These are phyloP conservation scores for Fusarium papillatum DNA, from an alignment of 2,329 filamentous ascomycete species.

Conservation along the genomic window DNA sequence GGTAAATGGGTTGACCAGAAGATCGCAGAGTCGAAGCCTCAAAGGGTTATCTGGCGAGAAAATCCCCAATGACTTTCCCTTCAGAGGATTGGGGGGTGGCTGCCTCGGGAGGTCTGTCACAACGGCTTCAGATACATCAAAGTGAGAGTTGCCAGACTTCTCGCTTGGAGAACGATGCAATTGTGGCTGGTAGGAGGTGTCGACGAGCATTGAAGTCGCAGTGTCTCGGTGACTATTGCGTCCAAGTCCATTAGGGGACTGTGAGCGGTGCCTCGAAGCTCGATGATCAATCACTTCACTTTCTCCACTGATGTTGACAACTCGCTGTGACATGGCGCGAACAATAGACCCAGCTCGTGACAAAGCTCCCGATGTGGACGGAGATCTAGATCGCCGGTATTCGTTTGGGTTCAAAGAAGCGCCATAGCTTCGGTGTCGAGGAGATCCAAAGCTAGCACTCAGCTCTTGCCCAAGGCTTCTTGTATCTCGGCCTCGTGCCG, in stretches of 20 bases:
- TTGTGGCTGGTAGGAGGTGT: slow-evolving; percentile 67
- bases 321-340: slow-evolving; percentile 93
- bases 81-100: slow-evolving; percentile 77
- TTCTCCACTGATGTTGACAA: slow-evolving; percentile 97
- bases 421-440: slow-evolving; percentile 69
- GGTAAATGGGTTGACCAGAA: slow-evolving; percentile 87
- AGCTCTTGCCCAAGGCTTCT: slow-evolving; percentile 64
- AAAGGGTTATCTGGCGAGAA: slow-evolving; percentile 85
- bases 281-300: slow-evolving; percentile 84
- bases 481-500: slow-evolving; percentile 65
- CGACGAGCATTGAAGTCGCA: slow-evolving; percentile 52
- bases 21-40: slow-evolving; percentile 81
- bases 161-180: slow-evolving; percentile 59
- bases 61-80: slow-evolving; percentile 87
- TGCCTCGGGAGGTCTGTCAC: slow-evolving; percentile 27
- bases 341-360: slow-evolving; percentile 81
- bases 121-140: slow-evolving; percentile 32
- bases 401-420: slow-evolving; percentile 66
- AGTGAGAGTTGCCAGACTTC: slow-evolving; percentile 53
- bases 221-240: slow-evolving; percentile 44
- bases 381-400: slow-evolving; percentile 70
- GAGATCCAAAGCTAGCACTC: slow-evolving; percentile 68
- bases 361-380: slow-evolving; percentile 74
- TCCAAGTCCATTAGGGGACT: slow-evolving; percentile 62
- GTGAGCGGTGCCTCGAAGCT: slow-evolving; percentile 72